Evolutionary conservation across 78 protist species (phyloP), one percentile per base, ranked within the genome.

Genomic region (Anaeramoeba flamelloides): DNA sequence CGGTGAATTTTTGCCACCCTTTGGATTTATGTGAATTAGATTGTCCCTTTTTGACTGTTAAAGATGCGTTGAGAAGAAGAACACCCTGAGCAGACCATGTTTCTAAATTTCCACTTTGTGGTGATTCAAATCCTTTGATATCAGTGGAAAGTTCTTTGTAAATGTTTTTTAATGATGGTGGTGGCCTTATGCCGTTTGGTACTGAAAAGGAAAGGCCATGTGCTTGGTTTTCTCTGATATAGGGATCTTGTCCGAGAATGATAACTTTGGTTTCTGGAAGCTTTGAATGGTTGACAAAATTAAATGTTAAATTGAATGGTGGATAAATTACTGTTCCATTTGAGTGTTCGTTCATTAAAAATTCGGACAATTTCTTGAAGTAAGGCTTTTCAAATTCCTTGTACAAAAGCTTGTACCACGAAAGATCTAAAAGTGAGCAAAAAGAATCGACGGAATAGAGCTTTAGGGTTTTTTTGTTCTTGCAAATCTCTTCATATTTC

Each of bases 21-120:
- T 4, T n/a, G 4, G 17, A 26, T 0, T 33, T 22, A 83, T 90
- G 93, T 22, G 86, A 79, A 53, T 87, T 90, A 36, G 93, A 80
- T 38, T 86, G 34, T 26, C 41, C 34, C 12, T 64, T 76, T 0
- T 77, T 53, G 1, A 92, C 94, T 1, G 95, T 92, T 53, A 92
- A 76, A 0, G 36, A 39, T 17, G 91, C 81, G 65, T 92, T 92
- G 34, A 92, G 77, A 64, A 92, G 41, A 33, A 92, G 75, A 30
- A 92, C 94, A 64, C 95, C 95, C 40, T 91, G 93, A 41, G 17
- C 17, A 0, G 95, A 91, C 95, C 95, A 92, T 1, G 39, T 1
- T 36, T 76, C 85, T 1, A 92, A 84, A 41, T 74, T 39, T 0
- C 95, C 95, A 75, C 78, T 83, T 74, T 32, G 39, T 0, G 92